Evolutionary conservation across 345 rosid genomes (phyloP).

Genomic region (Boechera retrofracta): DNA sequence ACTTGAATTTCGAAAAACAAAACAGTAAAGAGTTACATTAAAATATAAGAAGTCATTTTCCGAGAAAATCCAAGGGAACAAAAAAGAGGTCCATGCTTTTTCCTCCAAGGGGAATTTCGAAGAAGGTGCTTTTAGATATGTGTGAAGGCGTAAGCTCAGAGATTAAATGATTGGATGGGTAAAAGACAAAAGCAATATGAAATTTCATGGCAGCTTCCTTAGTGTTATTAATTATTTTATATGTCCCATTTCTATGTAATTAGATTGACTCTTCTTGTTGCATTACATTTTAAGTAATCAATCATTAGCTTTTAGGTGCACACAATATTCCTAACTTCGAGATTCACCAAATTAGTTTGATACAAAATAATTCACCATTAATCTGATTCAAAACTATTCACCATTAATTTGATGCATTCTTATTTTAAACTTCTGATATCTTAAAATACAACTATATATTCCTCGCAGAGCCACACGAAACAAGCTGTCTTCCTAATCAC

Average conservation of each 20-base stretch:
- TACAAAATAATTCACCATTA: background rate
- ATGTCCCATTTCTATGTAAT: background rate
- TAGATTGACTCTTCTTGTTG: slow-evolving; percentile 24
- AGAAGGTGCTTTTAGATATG: slow-evolving; percentile 40
- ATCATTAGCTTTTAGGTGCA: slow-evolving; percentile 18
- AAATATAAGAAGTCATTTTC: slow-evolving; percentile 30
- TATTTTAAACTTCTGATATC: background rate
- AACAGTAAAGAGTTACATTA: background rate
- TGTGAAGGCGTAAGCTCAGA: slow-evolving; percentile 18
- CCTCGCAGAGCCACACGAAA: slow-evolving; percentile 20
- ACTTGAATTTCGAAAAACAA: slow-evolving; percentile 3
- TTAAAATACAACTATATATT: background rate
- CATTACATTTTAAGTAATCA: slow-evolving; percentile 37
- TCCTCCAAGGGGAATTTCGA: slow-evolving; percentile 39
- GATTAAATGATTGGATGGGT: slow-evolving; percentile 35
- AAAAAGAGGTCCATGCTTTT: slow-evolving; percentile 36
- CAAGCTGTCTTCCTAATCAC: slow-evolving; percentile 5
- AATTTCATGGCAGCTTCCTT: slow-evolving; percentile 43
- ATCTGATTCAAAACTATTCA: background rate
- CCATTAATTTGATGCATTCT: slow-evolving; percentile 12
- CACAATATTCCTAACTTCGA: background rate
- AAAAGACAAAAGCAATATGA: slow-evolving; percentile 27
- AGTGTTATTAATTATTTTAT: background rate
- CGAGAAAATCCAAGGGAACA: slow-evolving; percentile 30
- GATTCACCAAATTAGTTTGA: slow-evolving; percentile 7